These are phyloP conservation scores for Curvularia sp. DNA, from an alignment of 2,329 filamentous ascomycete genomes.

Conservation along the genomic window DNA sequence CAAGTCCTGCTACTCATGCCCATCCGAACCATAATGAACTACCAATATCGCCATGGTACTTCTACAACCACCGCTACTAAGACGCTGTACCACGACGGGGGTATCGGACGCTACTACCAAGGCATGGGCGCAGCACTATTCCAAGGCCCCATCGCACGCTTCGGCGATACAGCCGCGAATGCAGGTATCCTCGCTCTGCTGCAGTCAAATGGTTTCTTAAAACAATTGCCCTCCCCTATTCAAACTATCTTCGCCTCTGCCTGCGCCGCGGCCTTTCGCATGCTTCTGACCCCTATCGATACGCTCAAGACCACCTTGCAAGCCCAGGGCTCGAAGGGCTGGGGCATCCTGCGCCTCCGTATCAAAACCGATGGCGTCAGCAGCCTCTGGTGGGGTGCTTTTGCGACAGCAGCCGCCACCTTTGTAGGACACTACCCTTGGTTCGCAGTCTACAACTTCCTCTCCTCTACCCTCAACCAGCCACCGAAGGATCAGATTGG, in stretches of 20 bases:
- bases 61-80: conserved; percentile 34
- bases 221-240: conserved; percentile 34
- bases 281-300: conserved; percentile 40
- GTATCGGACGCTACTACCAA: conserved; percentile 36
- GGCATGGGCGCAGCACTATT: conserved; percentile 36
- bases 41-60: conserved; percentile 41
- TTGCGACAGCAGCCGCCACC: conserved; percentile 40
- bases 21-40: conserved; percentile 43
- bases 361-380: conserved; percentile 35
- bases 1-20: conserved; percentile 42
- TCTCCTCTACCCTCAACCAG: conserved; percentile 33
- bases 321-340: conserved; percentile 35
- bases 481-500: conserved; percentile 31
- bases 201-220: conserved; percentile 35
- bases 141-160: conserved; percentile 39
- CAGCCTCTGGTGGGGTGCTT: conserved; percentile 43
- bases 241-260: conserved; percentile 39
- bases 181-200: conserved; percentile 39
- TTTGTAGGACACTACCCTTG: conserved; percentile 43
- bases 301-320: conserved; percentile 40
- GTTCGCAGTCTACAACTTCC: conserved; percentile 40
- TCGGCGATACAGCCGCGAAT: conserved; percentile 42
- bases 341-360: conserved; percentile 31
- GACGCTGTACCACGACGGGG: conserved; percentile 36
- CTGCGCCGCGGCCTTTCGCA: conserved; percentile 37